Conservation (phyloP, 225 moss, liverwort and hornwort genomes). For the Asterella californica region DNA sequence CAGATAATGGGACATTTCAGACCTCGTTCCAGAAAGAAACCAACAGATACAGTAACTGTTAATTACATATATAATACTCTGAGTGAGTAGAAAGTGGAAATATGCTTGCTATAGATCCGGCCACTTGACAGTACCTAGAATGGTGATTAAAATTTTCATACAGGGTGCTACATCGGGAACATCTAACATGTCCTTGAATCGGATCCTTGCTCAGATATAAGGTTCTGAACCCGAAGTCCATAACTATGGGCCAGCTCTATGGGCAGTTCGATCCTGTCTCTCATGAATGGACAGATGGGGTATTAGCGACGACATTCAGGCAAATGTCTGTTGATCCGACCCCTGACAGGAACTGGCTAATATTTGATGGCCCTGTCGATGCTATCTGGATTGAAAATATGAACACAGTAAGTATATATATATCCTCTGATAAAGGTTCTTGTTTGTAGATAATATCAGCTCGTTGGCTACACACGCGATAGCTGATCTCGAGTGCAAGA, state of each 20-base stretch:
- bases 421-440: background rate
- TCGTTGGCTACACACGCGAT: no score
- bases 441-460: no score
- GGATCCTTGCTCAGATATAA: conserved; percentile 45
- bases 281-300: conserved; percentile 78
- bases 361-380: conserved; percentile 85
- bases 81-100: no score
- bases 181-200: background rate
- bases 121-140: background rate
- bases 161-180: background rate
- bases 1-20: background rate
- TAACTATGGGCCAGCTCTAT: conserved; percentile 81
- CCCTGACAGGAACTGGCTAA: conserved; percentile 64
- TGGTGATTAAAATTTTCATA: background rate
- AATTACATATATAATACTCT: no score
- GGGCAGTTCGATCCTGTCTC: conserved; percentile 81
- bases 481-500: no score
- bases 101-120: background rate
- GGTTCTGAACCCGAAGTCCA: conserved; percentile 71
- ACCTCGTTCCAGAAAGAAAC: no score
- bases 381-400: conserved; percentile 91
- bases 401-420: conserved; percentile 53
- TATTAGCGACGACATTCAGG: conserved; percentile 67
- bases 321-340: conserved; percentile 71
- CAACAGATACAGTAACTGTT: no score